Conservation (phyloP, 2,329 filamentous ascomycete species). For the Thelonectria blattea region DNA sequence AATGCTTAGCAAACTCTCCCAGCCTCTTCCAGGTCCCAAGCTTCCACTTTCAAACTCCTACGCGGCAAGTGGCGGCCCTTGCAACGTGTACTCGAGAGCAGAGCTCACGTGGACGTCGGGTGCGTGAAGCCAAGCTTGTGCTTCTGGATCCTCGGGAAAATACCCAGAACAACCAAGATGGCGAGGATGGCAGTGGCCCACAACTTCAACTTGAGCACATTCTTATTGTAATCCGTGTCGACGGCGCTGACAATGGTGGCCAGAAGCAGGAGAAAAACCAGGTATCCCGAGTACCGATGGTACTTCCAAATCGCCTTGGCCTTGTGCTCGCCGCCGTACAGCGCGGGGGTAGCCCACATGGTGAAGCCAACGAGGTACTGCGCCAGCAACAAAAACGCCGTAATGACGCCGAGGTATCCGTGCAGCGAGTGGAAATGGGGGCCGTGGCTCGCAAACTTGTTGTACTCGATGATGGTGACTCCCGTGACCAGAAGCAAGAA, state of each 20-base stretch:
- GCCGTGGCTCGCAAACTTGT: conserved; percentile 74
- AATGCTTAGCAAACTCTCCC: background rate
- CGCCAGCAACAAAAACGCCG: conserved; percentile 70
- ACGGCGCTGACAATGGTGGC: conserved; percentile 78
- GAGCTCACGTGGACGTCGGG: conserved; percentile 20
- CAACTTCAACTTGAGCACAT: conserved; percentile 72
- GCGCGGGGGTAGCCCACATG: conserved; percentile 74
- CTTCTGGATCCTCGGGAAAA: conserved; percentile 80
- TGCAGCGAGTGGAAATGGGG: conserved; percentile 82
- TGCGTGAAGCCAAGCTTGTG: conserved; percentile 71
- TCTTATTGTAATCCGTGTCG: conserved; percentile 75
- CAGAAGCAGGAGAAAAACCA: conserved; percentile 72
- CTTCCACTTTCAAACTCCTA: too few species aligned
- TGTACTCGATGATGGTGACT: conserved; percentile 77
- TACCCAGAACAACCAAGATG: conserved; percentile 71
- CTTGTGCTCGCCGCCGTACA: conserved; percentile 80
- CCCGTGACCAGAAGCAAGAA: conserved; percentile 68
- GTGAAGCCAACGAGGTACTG: conserved; percentile 84
- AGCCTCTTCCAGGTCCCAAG: background rate
- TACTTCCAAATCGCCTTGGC: conserved; percentile 91
- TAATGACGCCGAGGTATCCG: conserved; percentile 80
- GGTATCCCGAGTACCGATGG: conserved; percentile 80
- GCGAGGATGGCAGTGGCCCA: conserved; percentile 76
- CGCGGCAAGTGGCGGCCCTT: background rate
- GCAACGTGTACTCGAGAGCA: background rate